Percentiles rank a stretch among this genome's conserved stretches.
Conservation (phyloP, 306 rosid species). For the Hylodesmum podocarpum region DNA sequence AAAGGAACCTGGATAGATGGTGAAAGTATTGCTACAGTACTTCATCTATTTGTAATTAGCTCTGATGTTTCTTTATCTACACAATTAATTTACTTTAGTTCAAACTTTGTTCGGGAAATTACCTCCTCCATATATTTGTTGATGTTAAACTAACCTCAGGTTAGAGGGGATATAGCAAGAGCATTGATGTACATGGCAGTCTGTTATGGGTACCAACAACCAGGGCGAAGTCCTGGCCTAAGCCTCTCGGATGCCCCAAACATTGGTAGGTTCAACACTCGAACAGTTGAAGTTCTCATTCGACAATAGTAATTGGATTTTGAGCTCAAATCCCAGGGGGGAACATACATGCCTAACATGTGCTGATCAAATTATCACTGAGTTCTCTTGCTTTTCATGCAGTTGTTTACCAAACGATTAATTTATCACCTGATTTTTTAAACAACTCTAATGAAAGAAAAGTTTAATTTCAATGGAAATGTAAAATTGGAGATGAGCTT, state of each 20-base stretch:
- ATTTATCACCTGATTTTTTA: background rate
- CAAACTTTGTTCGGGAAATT: slow-evolving; percentile 3
- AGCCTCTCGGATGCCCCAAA: slow-evolving; percentile 68
- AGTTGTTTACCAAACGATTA: background rate
- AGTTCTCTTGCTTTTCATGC: background rate
- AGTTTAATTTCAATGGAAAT: background rate
- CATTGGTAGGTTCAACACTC: slow-evolving; percentile 45
- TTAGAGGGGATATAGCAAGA: slow-evolving; percentile 81
- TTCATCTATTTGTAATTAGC: background rate
- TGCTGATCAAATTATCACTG: background rate
- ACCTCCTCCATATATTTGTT: background rate
- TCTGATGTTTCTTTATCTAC: background rate
- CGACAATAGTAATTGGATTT: background rate
- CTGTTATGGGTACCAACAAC: slow-evolving; percentile 56
- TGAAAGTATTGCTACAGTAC: background rate
- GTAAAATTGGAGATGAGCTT: background rate
- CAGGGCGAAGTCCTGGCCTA: slow-evolving; percentile 51
- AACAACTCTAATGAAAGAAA: too few relatives aligned
- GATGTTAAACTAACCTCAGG: slow-evolving; percentile 45
- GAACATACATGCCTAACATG: background rate
- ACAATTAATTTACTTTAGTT: background rate
- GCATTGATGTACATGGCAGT: slow-evolving; percentile 81
- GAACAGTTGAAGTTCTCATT: slow-evolving; percentile 2
- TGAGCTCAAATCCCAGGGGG: background rate
- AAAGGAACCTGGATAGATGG: background rate